Evolutionary conservation across 768 basidiomycete species (phyloP), one percentile per base, ranked within the genome.

Genomic region (Rhodotorula toruloides): DNA sequence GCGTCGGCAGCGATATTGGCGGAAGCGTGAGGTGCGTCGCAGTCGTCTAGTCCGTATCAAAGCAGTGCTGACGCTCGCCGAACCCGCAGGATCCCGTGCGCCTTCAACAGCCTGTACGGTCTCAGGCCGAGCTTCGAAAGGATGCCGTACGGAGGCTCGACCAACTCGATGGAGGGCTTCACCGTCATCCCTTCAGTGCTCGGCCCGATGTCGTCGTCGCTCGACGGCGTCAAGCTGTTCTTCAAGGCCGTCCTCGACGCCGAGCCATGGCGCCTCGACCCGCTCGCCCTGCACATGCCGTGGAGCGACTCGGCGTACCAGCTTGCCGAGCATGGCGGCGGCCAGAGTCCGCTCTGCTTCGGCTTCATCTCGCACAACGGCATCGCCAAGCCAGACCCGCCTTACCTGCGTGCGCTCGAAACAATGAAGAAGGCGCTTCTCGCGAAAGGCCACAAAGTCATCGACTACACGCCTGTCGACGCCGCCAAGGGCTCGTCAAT

Each of bases 131-230:
- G 86, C 22, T 87, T 81, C 71, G 80, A 83, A 44, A 83, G 89
- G 31, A 76, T 90, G 4, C 90, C 90, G 0, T 90, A 71, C 40
- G 61, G 47, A n/a, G 85, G 85, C 29, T 83, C 83, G 10, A 78
- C 81, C 6, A 89, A 87, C 76, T 82, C 84, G 3, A 73, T 85
- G 34, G 82, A 86, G 75, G 70, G 90, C 29, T 84, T 87, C 74
- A 88, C 90, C 65, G 84, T 85, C 22, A 73, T 88, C 34, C 79
- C 79, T 8, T 88, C 88, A 5, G 87, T 90, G 36, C 80, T 90
- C 17, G 90, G 90, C 0, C 90, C 90, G 10, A 79, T 90, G 56
- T 79, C 84, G 3, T 79, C 77, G 48, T 83, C 83, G 40, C 68
- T 90, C 53, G 78, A 75, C 16, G 87, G 83, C n/a, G 76, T 91